These are phyloP conservation scores for Blastomyces percursus DNA, from an alignment of 2,329 filamentous ascomycete genomes.

Conservation along the genomic window DNA sequence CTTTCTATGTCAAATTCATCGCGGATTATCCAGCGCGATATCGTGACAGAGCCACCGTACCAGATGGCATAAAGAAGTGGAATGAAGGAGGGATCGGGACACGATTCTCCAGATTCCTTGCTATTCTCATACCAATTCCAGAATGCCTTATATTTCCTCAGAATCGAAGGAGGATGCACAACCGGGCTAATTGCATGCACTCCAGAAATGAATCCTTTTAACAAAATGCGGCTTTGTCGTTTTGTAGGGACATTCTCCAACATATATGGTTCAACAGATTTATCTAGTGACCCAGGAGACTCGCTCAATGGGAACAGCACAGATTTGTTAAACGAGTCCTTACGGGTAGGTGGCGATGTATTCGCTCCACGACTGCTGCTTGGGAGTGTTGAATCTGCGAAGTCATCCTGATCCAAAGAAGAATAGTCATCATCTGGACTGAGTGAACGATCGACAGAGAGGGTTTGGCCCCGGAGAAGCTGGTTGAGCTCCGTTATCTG, in stretches of 20 bases:
- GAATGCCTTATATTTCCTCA: constrained; percentile 34
- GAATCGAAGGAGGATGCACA: constrained; percentile 33
- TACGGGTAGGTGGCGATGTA: constrained; percentile 14
- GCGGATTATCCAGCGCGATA: constrained; percentile 33
- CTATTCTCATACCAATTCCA: constrained; percentile 37
- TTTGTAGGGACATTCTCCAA: constrained; percentile 33
- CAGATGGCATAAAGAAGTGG: constrained; percentile 38
- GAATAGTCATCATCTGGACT: constrained; percentile 15
- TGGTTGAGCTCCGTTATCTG: constrained; percentile 37
- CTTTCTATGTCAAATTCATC: constrained; percentile 29
- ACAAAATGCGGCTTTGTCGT: constrained; percentile 37
- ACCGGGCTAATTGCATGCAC: constrained; percentile 38
- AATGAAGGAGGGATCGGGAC: constrained; percentile 33
- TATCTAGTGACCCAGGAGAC: constrained; percentile 25
- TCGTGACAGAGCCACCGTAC: constrained; percentile 38
- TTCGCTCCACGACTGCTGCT: not conserved
- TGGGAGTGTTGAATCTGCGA: constrained; percentile 13
- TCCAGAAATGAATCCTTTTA: constrained; percentile 38
- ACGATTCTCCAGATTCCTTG: constrained; percentile 27
- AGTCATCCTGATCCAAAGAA: constrained; percentile 15
- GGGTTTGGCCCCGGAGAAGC: constrained; percentile 32
- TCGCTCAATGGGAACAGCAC: constrained; percentile 29
- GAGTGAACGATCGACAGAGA: constrained; percentile 17
- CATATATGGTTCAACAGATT: constrained; percentile 30
- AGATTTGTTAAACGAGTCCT: constrained; percentile 27